Evolutionary conservation across 441 rosid genomes (phyloP), one percentile per base, ranked within the genome.

Genomic region (Brassica hybrid): DNA sequence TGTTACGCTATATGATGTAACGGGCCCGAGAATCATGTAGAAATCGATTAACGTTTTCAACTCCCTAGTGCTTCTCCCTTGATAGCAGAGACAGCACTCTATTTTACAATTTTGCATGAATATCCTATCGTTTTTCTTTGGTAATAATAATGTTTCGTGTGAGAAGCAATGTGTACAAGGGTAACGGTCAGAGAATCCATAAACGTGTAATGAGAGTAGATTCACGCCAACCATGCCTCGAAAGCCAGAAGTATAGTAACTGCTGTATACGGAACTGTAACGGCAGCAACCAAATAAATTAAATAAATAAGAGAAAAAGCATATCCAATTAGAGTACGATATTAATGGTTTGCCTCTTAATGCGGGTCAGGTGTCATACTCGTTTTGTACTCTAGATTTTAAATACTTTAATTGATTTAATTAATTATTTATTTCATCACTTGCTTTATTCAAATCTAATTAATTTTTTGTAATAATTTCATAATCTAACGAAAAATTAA

Each of bases 251-350:
- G 6, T 18, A 3, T 19, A 19, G 64, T 23, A n/a, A n/a, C n/a
- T n/a, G n/a, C n/a, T n/a, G n/a, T n/a, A n/a, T n/a, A 66, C 59
- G 59, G 77, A 72, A 52, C 58, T 52, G 77, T 78, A 72, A 72
- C 81, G 81, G 81, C 77, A 59, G 73, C 43, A 36, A 72, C 80
- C 58, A 61, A 71, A 62, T 2, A 54, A 54, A 54, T 7, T 9
- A 16, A 54, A 16, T 2, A 41, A 41, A 3, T 10, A 10, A 38
- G 9, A 2, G 1, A 32, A 32, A 48, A 69, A 9, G 57, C 23
- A 17, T 66, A 70, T 34, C 67, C 32, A 76, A 70, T 68, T 23
- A 18, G 30, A 9, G 63, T 5, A 12, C 9, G 23, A 4, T 11
- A 63, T 66, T 32, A 59, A 34, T 45, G 64, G 69, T 48, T 73